Evolutionary conservation across 1,284 basidiomycete genomes (phyloP), one percentile per base, ranked within the genome.

Genomic region (Irpex sp.): DNA sequence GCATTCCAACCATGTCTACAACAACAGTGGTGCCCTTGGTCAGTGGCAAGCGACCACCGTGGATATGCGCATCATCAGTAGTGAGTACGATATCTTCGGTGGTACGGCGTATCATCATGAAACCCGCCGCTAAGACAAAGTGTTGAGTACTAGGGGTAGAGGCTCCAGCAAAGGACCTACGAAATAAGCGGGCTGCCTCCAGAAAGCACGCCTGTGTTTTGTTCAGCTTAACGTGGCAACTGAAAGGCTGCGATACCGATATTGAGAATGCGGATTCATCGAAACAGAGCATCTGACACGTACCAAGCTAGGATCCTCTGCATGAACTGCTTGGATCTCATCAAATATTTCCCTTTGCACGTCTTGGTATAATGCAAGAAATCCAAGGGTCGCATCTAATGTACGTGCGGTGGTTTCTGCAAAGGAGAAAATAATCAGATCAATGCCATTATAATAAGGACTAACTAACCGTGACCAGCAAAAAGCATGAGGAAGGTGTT

Each of bases 1-100:
- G 85, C 70, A 87, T 75, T 68, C 88, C 87, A 71, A 89, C 72
- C 80, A 90, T 83, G 71, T 90, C 88, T 6, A 89, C 80, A 7
- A 86, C 70, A 15, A 88, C 74, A 80, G 83, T 71, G 20, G 49
- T 68, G 42, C 73, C 77, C 54, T 75, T 73, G 27, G 65, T 54
- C 5, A 79, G 65, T 15, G 67, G 7, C 27, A 77, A 45, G 3
- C 65, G 69, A 60, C 79, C 59, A n/a, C 74, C 76, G 22, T 70
- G 22, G 44, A 76, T 76, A 13, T 77, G 75, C 43, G 80, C 71
- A 24, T 72, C 45, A n/a, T 49, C 45, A 15, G 45, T 49, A 6
- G 60, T 60, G 6, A 71, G 18, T 15, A 71, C 67, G 2, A 76
- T 80, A 71, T 62, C 60, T 38, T 62, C 60, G 32, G 60, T 20